phyloP scores from a whole-genome alignment of 305 asterid species.

The Solanum chacoense region DNA sequence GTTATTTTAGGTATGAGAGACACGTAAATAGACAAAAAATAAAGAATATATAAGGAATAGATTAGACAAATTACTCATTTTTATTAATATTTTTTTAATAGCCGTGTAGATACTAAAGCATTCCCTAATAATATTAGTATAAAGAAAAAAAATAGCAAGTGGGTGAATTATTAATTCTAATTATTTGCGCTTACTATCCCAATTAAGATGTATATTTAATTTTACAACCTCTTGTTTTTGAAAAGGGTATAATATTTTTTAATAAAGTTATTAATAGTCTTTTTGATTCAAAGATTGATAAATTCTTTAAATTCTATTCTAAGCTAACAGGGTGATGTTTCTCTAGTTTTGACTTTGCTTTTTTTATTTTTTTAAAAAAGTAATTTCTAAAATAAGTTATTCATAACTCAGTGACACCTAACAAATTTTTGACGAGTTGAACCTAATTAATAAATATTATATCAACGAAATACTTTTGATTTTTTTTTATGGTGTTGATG shows the following conservation, averaged over 20 bases:
- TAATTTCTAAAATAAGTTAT: background rate
- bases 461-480: background rate
- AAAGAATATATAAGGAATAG: background rate
- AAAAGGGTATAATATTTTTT: background rate
- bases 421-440: background rate
- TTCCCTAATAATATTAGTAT: background rate
- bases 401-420: background rate
- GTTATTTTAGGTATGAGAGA: background rate
- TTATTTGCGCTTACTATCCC: background rate
- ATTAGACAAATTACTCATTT: background rate
- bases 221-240: background rate
- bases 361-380: background rate
- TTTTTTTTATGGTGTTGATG: background rate
- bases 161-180: background rate
- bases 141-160: background rate
- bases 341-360: background rate
- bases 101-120: background rate
- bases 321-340: background rate
- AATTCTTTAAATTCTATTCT: background rate
- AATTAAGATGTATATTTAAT: background rate
- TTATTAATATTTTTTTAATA: too few relatives aligned
- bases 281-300: background rate
- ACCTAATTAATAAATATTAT: background rate
- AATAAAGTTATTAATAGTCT: background rate
- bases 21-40: background rate